Evolutionary conservation across 2,329 filamentous ascomycete species (phyloP).

Genomic region (Colletotrichum zoysiae): DNA sequence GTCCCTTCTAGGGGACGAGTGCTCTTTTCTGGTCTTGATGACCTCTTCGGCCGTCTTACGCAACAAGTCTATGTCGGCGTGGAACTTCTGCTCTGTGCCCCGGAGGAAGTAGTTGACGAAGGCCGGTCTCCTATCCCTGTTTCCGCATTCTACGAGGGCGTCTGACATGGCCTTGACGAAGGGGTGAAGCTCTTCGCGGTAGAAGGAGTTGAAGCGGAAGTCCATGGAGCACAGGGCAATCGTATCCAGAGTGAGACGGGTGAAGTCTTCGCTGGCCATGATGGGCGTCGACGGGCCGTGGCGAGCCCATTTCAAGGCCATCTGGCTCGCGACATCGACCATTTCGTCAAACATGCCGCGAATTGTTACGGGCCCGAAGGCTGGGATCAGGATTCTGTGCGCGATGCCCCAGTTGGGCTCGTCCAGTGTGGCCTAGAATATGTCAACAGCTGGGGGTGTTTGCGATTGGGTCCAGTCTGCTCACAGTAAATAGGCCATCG

Average conservation of each 20-base stretch:
- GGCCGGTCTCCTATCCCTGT: slow-evolving; percentile 59
- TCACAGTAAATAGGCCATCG: slow-evolving; percentile 45
- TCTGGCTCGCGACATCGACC: slow-evolving; percentile 64
- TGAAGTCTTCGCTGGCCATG: slow-evolving; percentile 69
- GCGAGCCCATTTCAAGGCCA: slow-evolving; percentile 68
- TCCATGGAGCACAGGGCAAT: slow-evolving; percentile 71
- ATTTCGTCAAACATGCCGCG: slow-evolving; percentile 68
- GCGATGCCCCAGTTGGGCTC: slow-evolving; percentile 61
- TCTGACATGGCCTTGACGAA: slow-evolving; percentile 69
- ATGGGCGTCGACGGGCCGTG: slow-evolving; percentile 59
- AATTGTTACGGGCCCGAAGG: slow-evolving; percentile 77
- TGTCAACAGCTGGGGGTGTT: not conserved
- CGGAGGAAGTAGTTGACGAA: slow-evolving; percentile 61
- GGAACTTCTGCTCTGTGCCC: slow-evolving; percentile 58
- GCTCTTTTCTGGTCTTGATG: slow-evolving; percentile 67
- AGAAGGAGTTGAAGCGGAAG: slow-evolving; percentile 73
- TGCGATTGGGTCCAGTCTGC: not conserved
- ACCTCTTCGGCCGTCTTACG: slow-evolving; percentile 68
- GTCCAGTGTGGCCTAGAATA: slow-evolving; percentile 32
- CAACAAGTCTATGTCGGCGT: slow-evolving; percentile 63
- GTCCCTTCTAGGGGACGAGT: slow-evolving; percentile 67
- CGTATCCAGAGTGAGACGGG: slow-evolving; percentile 71
- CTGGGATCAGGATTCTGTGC: slow-evolving; percentile 74
- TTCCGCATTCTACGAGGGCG: slow-evolving; percentile 68
- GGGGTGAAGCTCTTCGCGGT: slow-evolving; percentile 55